Evolutionary conservation across 768 basidiomycete genomes (phyloP), one percentile per base, ranked within the genome.

Genomic region (Kwoniella bestiolae): DNA sequence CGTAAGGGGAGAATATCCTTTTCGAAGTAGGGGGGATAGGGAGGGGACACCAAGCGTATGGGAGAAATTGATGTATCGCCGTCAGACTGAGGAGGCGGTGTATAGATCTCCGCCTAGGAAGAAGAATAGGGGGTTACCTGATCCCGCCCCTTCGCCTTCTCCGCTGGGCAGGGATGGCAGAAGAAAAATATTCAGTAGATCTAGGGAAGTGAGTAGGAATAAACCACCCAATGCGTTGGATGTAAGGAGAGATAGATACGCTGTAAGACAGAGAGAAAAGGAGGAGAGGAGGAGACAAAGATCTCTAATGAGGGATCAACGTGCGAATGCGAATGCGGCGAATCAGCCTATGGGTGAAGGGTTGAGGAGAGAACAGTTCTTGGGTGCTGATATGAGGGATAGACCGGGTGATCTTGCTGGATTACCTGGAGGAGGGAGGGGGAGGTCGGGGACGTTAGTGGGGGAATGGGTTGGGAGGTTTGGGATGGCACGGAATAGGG

Each of bases 241-340:
- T 11, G 31, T 26, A n/a, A 25, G 16, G 18, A 28, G 57, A 28
- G 34, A 58, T 38, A 18, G 31, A n/a, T 49, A 47, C 14, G 44
- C 26, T n/a, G 23, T 29, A 14, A 52, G 49, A 38, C 29, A 53
- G 35, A 63, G 12, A 28, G 58, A 60, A 35, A 60, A 60, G 29
- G 58, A 60, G 23, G 58, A 60, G 26, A 55, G 61, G 41, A 44
- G 61, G 32, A 44, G 52, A 46, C 50, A 63, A 23, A 38, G 61
- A 26, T 35, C 61, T 2, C 26, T 45, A 4, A 52, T 32, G 14
- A 44, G 61, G 23, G 61, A 63, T 44, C 23, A 51, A 50, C 29
- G 60, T 3, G 49, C 57, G 12, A 58, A 21, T 47, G 46, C 25
- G 32, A 14, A 18, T 21, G 23, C 11, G 26, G 52, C 2, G 9